phyloP scores from a whole-genome alignment of 495 filamentous ascomycete species.

The Lineolata rhizophorae region DNA sequence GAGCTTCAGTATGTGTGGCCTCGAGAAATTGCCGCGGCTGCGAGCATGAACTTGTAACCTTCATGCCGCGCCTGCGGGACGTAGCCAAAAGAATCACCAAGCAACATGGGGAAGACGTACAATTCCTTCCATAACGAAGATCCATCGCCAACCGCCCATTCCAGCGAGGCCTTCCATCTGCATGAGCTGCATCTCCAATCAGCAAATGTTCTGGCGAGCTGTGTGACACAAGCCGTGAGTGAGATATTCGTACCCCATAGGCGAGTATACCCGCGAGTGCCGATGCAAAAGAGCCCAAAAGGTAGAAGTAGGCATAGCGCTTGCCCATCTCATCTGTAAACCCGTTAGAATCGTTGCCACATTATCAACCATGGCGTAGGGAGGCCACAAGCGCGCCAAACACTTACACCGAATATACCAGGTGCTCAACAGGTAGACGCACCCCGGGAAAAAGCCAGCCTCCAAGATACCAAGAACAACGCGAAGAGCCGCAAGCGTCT shows the following conservation, averaged over 20 bases:
- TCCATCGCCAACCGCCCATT: constrained; percentile 33
- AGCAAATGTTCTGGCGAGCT: constrained; percentile 14
- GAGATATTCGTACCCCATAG: constrained; percentile 41
- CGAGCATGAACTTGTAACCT: too few species aligned
- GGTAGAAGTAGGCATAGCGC: constrained; percentile 40
- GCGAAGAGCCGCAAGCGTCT: constrained; percentile 28
- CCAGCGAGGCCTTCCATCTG: constrained; percentile 15
- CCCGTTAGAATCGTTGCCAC: constrained; percentile 1
- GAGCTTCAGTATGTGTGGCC: constrained; percentile 14
- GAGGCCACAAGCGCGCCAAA: too few species aligned
- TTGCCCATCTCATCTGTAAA: constrained; percentile 33
- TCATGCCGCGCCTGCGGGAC: too few species aligned
- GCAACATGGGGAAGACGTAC: constrained; percentile 7
- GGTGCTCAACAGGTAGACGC: constrained; percentile 37
- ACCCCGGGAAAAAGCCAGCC: constrained; percentile 40
- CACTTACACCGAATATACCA: constrained; percentile 44
- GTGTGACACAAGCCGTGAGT: constrained; percentile 22
- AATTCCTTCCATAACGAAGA: constrained; percentile 39
- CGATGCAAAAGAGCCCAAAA: constrained; percentile 38
- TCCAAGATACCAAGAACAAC: constrained; percentile 40
- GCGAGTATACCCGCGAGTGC: constrained; percentile 41
- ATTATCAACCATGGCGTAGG: background rate
- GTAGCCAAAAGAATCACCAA: too few species aligned
- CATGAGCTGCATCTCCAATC: constrained; percentile 6
- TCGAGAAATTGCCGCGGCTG: too few species aligned